Base-by-base conservation (phyloP, 192 early-diverging fungal genomes). In the Entomortierella parvispora region DNA sequence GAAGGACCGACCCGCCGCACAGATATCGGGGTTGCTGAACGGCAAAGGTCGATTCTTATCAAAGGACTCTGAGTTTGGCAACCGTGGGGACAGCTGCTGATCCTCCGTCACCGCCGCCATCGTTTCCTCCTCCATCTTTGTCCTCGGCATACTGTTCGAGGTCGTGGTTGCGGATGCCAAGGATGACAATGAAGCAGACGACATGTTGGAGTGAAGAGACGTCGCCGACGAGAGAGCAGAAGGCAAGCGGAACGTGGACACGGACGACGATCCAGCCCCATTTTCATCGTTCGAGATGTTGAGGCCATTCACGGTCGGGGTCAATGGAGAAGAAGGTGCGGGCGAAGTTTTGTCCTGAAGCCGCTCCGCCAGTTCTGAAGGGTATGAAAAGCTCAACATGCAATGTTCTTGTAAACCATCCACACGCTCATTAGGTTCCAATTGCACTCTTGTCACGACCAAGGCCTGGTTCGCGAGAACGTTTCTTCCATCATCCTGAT, bases 371-470 rank as follows among this genome's bases (percentile, higher is more conserved):
- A 77, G 49, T 25, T 68, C 74, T 12, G 59, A 48, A 0, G 74
- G 74, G 34, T 77, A 77, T 0, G 63, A 66, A 26, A 77, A 77
- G 23, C 74, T 77, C 46, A 77, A 17, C 15, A 77, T 12, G 22
- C 65, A 68, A 25, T 68, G 61, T 11, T 64, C 59, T 12, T 22
- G 14, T 26, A 77, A 32, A 3, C 74, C 74, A 9, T 68, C 61
- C 2, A 63, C n/a, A 5, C 51, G 28, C 9, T 33, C 33, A 9
- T 31, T 68, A 4, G 74, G 74, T 6, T 77, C 59, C 37, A 77
- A 53, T 0, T 64, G 31, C 2, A 77, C 60, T 31, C 74, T 54
- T 7, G 74, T 77, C 0, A 77, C 66, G 0, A 77, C 74, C 55
- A 77, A 40, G 0, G 28, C 46, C 25, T 77, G 74, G 45, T 77